These are phyloP conservation scores for Austroboletus olivaceoglutinosus DNA, from an alignment of 1,284 basidiomycete species.

Conservation along the genomic window DNA sequence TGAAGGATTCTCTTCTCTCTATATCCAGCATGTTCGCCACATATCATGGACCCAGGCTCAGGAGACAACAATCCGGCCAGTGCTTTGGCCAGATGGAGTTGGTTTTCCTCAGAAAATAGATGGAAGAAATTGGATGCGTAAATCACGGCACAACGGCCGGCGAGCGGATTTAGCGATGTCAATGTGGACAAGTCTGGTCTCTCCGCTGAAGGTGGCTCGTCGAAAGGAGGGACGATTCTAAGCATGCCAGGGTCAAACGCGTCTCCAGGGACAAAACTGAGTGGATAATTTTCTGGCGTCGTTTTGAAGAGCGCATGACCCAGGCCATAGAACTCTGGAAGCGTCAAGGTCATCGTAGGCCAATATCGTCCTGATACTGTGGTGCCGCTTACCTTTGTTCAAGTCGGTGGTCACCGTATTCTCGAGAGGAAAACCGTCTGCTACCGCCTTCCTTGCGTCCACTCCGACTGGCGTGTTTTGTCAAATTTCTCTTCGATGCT, in stretches of 20 bases:
- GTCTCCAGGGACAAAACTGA: constrained; percentile 36
- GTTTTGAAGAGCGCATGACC: constrained; percentile 39
- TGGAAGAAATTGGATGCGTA: constrained; percentile 38
- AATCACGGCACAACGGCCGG: constrained; percentile 32
- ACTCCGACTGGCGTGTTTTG: constrained; percentile 18
- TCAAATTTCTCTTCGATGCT: not conserved
- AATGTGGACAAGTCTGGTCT: constrained; percentile 26
- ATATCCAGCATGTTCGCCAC: constrained; percentile 24
- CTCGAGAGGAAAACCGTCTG: constrained; percentile 26
- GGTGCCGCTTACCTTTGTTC: constrained; percentile 8
- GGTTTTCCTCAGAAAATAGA: constrained; percentile 36
- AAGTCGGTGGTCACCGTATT: constrained; percentile 24
- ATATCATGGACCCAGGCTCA: constrained; percentile 32
- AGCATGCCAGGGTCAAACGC: constrained; percentile 32
- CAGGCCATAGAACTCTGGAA: constrained; percentile 31
- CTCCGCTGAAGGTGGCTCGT: constrained; percentile 3
- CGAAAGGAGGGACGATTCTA: constrained; percentile 15
- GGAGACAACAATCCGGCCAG: constrained; percentile 34
- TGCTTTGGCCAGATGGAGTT: constrained; percentile 30
- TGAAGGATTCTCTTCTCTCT: constrained; percentile 1
- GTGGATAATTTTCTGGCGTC: constrained; percentile 30
- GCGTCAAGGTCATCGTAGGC: not conserved
- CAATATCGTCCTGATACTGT: not conserved
- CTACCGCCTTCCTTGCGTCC: constrained; percentile 24
- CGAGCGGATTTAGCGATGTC: constrained; percentile 35